Percentiles rank a stretch among this genome's conserved stretches.
These are phyloP conservation scores for Mollisia scopiformis DNA, from an alignment of 2,329 filamentous ascomycete species.

Conservation along the genomic window DNA sequence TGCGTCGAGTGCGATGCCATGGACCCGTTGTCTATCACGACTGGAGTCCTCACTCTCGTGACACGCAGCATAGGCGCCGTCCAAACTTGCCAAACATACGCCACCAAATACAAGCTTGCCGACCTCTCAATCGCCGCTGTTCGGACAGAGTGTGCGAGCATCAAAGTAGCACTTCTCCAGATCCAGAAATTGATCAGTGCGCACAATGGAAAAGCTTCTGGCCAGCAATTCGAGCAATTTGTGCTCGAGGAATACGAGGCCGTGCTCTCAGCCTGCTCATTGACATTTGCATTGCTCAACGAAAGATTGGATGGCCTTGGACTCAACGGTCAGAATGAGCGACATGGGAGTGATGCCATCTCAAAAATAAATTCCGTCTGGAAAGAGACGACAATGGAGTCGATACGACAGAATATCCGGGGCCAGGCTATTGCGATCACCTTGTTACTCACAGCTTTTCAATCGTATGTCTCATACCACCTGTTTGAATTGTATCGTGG, in stretches of 20 bases:
- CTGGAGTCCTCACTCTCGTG: not conserved
- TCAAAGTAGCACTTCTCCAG: not conserved
- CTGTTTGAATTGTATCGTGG: not conserved
- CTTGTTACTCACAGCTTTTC: constrained; percentile 8
- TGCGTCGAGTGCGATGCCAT: too few species aligned
- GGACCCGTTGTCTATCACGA: constrained; percentile 7
- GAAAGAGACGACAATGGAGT: not conserved
- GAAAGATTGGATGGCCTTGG: not conserved
- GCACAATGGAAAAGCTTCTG: not conserved
- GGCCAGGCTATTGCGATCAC: constrained; percentile 3
- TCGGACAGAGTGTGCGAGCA: constrained; percentile 2
- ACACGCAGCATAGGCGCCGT: not conserved
- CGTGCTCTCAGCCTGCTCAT: not conserved
- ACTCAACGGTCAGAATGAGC: not conserved
- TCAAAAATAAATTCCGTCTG: not conserved
- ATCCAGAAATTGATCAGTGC: not conserved
- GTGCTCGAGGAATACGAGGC: constrained; percentile 5
- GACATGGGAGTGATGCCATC: not conserved
- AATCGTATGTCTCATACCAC: not conserved
- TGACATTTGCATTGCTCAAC: not conserved
- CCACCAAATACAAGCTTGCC: not conserved
- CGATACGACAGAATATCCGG: not conserved
- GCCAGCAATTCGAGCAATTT: not conserved
- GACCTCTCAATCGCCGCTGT: constrained; percentile 2
- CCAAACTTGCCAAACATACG: constrained; percentile 1